Percentiles rank a stretch among this genome's conserved stretches.
Evolutionary conservation across 345 rosid genomes (phyloP).

Genomic region (Garcia nutans): DNA sequence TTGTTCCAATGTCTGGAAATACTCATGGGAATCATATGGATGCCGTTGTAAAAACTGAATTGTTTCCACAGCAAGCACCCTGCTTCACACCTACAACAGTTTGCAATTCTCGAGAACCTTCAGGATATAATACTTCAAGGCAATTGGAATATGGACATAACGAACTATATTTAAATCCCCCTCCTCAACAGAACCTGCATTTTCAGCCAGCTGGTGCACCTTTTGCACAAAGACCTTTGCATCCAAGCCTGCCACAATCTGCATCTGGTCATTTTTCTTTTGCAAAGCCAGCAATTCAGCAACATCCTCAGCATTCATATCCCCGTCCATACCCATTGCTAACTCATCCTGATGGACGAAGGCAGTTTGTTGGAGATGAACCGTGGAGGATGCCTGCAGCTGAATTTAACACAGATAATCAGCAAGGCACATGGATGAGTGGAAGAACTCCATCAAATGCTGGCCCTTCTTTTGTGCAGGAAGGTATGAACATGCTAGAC

Average conservation of each 20-base stretch:
- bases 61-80: slow-evolving; percentile 57
- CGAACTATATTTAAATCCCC: slow-evolving; percentile 55
- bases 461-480: slow-evolving; percentile 55
- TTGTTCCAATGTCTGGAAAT: slow-evolving; percentile 53
- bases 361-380: slow-evolving; percentile 60
- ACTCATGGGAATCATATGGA: slow-evolving; percentile 51
- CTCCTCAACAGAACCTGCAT: slow-evolving; percentile 13
- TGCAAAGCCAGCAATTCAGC: slow-evolving; percentile 52
- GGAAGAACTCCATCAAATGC: slow-evolving; percentile 63
- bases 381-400: slow-evolving; percentile 61
- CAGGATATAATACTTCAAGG: slow-evolving; percentile 66
- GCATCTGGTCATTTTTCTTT: slow-evolving; percentile 63
- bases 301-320: slow-evolving; percentile 59
- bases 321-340: slow-evolving; percentile 56
- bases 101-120: slow-evolving; percentile 60
- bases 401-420: slow-evolving; percentile 54
- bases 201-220: slow-evolving; percentile 58
- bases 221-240: slow-evolving; percentile 55
- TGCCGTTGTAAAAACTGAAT: slow-evolving; percentile 48
- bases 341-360: slow-evolving; percentile 56
- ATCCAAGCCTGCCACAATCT: slow-evolving; percentile 48
- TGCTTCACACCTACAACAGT: slow-evolving; percentile 51
- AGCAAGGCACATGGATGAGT: slow-evolving; percentile 59
- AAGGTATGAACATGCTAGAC: slow-evolving; percentile 43
- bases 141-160: slow-evolving; percentile 63